Evolutionary conservation across 352 stramenopile species (phyloP).

Genomic region (Pseudoperonospora humuli): DNA sequence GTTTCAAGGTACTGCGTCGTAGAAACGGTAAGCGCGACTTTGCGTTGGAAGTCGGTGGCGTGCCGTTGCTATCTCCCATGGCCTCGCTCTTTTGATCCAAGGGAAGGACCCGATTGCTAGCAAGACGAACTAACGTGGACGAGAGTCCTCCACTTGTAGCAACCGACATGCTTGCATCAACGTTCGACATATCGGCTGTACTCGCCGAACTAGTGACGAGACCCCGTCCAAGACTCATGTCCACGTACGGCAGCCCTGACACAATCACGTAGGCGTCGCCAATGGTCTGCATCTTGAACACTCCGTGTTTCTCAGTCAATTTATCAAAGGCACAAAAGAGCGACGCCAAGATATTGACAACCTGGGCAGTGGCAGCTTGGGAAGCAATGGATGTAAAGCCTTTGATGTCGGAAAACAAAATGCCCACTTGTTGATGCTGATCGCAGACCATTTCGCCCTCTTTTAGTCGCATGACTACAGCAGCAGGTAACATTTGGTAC

Average conservation of each 20-base stretch:
- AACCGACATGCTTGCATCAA: conserved; percentile 16
- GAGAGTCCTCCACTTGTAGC: background rate
- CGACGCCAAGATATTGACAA: conserved; percentile 88
- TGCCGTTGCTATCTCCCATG: background rate
- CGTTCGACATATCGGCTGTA: conserved; percentile 16
- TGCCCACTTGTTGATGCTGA: conserved; percentile 80
- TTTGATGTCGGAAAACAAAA: conserved; percentile 90
- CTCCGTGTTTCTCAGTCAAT: conserved; percentile 86
- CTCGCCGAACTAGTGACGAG: conserved; percentile 22
- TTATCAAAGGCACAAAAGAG: conserved; percentile 90
- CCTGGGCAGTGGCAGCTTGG: conserved; percentile 73
- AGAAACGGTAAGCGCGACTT: conserved; percentile 22
- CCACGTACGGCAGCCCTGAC: conserved; percentile 75
- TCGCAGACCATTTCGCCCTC: conserved; percentile 79
- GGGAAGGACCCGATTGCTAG: conserved; percentile 48
- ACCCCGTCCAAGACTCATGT: conserved; percentile 69
- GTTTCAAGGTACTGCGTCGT: conserved; percentile 61
- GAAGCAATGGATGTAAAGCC: conserved; percentile 88
- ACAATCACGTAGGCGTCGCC: conserved; percentile 90
- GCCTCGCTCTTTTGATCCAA: conserved; percentile 21
- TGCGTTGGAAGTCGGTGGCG: conserved; percentile 1
- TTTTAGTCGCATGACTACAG: conserved; percentile 80
- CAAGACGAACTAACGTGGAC: conserved; percentile 13
- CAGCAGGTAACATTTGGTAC: conserved; percentile 82
- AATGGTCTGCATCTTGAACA: conserved; percentile 93